Conservation (phyloP, 345 rosid genomes). For the Linum lewisii region DNA sequence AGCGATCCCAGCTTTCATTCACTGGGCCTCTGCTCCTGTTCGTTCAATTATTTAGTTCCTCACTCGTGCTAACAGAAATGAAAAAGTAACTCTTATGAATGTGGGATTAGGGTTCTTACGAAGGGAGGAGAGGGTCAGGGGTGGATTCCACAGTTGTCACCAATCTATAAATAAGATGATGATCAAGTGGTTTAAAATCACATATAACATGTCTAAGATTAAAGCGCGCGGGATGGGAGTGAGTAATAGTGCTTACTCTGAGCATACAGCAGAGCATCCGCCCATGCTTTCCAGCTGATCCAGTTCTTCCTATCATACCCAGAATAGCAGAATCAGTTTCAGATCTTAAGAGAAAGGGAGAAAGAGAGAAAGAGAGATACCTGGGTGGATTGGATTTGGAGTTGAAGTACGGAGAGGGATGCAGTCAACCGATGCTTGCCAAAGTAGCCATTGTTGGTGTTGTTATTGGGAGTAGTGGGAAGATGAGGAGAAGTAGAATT, state of each 20-base stretch:
- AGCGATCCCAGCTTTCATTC: slow-evolving; percentile 31
- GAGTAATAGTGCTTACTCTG: slow-evolving; percentile 21
- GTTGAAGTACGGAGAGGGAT: slow-evolving; percentile 25
- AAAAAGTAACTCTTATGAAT: no score
- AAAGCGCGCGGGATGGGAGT: neutral
- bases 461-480: neutral
- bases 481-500: no score
- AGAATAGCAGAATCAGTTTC: neutral
- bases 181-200: no score
- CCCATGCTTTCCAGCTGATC: slow-evolving; percentile 31
- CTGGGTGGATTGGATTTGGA: slow-evolving; percentile 30
- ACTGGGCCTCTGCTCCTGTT: slow-evolving; percentile 25
- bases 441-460: slow-evolving; percentile 3
- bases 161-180: slow-evolving; percentile 28
- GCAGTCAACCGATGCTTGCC: slow-evolving; percentile 37
- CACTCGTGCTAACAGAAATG: neutral
- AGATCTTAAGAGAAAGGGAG: neutral
- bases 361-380: slow-evolving; percentile 1
- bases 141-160: slow-evolving; percentile 25
- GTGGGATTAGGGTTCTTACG: slow-evolving; percentile 15
- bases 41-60: no score
- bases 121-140: slow-evolving; percentile 37
- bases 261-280: slow-evolving; percentile 33
- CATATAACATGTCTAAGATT: neutral
- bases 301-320: slow-evolving; percentile 29